phyloP scores from a whole-genome alignment of 768 basidiomycete species.

The Phaeotremella skinneri region DNA sequence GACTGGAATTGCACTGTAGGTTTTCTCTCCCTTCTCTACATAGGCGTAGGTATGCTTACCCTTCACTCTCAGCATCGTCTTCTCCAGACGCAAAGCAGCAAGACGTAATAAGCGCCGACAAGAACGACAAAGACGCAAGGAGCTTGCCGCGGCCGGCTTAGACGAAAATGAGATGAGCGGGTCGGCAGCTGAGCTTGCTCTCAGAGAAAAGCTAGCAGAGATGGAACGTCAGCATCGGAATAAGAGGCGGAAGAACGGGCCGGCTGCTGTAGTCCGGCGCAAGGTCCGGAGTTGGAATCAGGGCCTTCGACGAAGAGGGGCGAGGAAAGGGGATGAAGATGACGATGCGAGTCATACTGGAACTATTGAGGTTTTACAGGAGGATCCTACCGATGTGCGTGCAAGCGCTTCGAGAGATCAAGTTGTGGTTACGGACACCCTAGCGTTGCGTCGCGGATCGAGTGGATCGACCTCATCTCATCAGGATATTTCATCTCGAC shows the following conservation, averaged over 20 bases:
- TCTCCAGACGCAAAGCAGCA: conserved; percentile 40
- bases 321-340: neutral
- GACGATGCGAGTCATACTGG: neutral
- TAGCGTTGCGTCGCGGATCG: neutral
- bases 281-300: conserved; percentile 38
- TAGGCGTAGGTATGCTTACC: neutral
- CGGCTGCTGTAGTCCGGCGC: conserved; percentile 20
- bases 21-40: conserved; percentile 1
- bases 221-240: conserved; percentile 26
- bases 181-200: conserved; percentile 18
- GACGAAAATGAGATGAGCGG: conserved; percentile 28
- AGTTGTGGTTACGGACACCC: neutral
- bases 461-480: neutral
- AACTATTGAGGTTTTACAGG: neutral
- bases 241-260: conserved; percentile 25
- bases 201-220: conserved; percentile 37
- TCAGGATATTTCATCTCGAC: neutral
- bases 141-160: conserved; percentile 37
- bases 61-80: conserved; percentile 29
- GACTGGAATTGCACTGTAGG: conserved; percentile 39
- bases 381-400: neutral
- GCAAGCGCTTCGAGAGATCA: neutral
- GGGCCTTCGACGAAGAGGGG: conserved; percentile 12
- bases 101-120: conserved; percentile 39
- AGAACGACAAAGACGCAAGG: conserved; percentile 36